Evolutionary conservation across 331 rosid species (phyloP).

Genomic region (Rosa hybrid): DNA sequence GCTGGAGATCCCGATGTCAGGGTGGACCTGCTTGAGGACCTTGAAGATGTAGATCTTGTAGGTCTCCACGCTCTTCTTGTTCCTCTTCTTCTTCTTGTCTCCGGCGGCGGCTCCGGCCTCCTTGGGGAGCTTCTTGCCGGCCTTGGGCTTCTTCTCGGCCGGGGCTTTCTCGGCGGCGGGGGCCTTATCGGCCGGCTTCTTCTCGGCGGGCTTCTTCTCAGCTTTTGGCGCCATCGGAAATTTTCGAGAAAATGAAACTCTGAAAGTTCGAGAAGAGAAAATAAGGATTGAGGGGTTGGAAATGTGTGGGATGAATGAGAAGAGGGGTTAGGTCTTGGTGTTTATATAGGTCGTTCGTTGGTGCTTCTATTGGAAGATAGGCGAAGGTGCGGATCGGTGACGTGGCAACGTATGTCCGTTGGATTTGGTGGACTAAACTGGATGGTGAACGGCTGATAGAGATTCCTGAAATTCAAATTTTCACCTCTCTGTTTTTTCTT

Average conservation of each 20-base stretch:
- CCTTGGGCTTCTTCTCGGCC: constrained; percentile 80
- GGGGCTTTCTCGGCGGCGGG: constrained; percentile 69
- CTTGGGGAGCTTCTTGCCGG: constrained; percentile 78
- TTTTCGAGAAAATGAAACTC: background rate
- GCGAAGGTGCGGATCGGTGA: constrained; percentile 6
- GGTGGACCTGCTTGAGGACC: constrained; percentile 80
- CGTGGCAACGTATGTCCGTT: background rate
- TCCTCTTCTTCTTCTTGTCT: constrained; percentile 46
- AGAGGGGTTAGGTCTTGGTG: background rate
- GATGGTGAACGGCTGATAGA: too few relatives aligned
- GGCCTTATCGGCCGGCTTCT: constrained; percentile 61
- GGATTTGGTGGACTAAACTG: background rate
- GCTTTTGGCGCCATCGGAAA: constrained; percentile 68
- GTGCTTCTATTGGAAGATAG: background rate
- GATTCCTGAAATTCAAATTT: too few relatives aligned
- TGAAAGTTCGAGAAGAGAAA: background rate
- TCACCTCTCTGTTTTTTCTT: too few relatives aligned
- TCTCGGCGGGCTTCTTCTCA: constrained; percentile 67
- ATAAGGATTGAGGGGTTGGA: background rate
- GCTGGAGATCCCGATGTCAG: constrained; percentile 70
- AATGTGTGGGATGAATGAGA: background rate
- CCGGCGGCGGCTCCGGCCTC: constrained; percentile 51
- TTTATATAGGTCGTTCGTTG: background rate
- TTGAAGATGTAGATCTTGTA: constrained; percentile 90
- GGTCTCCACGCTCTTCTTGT: constrained; percentile 54